Conservation (phyloP, 1,284 basidiomycete genomes). For the Inonotus hispidus region DNA sequence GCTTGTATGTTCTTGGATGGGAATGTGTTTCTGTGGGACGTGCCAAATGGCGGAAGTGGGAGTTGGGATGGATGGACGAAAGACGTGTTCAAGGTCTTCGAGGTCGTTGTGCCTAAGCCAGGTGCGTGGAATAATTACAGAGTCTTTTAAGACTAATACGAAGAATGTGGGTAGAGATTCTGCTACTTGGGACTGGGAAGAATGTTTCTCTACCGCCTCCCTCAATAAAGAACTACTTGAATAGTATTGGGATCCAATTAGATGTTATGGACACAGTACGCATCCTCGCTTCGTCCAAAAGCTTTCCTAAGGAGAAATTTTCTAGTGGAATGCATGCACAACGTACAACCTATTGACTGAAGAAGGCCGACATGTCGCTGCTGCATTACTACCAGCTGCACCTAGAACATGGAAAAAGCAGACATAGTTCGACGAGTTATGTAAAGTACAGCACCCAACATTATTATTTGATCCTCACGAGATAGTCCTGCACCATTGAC, state of each 20-base stretch:
- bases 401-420: conserved; percentile 38
- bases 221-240: conserved; percentile 63
- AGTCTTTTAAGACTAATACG: neutral
- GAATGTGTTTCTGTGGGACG: conserved; percentile 87
- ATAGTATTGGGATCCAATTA: conserved; percentile 78
- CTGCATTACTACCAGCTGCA: conserved; percentile 72
- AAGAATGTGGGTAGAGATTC: conserved; percentile 57
- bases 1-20: conserved; percentile 84
- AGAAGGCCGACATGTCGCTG: conserved; percentile 88
- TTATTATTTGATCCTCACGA: neutral
- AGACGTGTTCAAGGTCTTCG: conserved; percentile 77
- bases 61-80: conserved; percentile 55
- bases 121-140: conserved; percentile 47
- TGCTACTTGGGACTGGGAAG: conserved; percentile 85
- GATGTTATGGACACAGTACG: conserved; percentile 94
- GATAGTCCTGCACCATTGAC: neutral
- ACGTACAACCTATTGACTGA: conserved; percentile 92
- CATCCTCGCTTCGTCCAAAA: neutral
- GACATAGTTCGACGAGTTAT: neutral
- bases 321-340: conserved; percentile 57
- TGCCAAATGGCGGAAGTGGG: conserved; percentile 43
- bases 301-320: neutral
- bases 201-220: conserved; percentile 69
- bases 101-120: conserved; percentile 77
- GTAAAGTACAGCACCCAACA: neutral